Evolutionary conservation across 2,329 filamentous ascomycete genomes (phyloP).

Genomic region (Aspergillus aculeatinus): DNA sequence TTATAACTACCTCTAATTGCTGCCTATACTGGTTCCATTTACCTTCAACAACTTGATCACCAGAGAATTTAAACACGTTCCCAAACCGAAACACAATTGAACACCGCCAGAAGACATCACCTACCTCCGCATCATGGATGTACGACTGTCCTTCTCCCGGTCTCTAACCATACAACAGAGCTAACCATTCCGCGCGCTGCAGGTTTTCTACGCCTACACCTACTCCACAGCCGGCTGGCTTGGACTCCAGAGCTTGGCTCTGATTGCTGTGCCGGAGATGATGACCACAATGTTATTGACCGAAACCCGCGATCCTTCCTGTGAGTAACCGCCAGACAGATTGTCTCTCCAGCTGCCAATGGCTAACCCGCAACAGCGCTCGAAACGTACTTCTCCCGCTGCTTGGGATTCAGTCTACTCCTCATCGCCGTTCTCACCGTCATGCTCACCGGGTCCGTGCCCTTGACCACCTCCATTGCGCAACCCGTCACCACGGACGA

Average conservation of each 20-base stretch:
- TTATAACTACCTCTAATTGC: background rate
- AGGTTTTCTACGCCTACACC: constrained; percentile 49
- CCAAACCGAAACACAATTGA: background rate
- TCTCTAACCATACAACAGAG: background rate
- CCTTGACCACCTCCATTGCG: constrained; percentile 55
- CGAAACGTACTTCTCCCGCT: constrained; percentile 72
- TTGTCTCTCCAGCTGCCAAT: background rate
- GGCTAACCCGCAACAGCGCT: constrained; percentile 47
- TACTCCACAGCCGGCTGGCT: constrained; percentile 48
- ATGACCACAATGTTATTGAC: constrained; percentile 60
- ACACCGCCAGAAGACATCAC: background rate
- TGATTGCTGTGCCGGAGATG: constrained; percentile 61
- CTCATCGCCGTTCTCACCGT: constrained; percentile 64
- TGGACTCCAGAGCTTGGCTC: constrained; percentile 48
- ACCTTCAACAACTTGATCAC: background rate
- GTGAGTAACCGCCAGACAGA: constrained; percentile 39
- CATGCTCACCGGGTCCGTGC: constrained; percentile 68
- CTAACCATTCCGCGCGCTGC: constrained; percentile 5
- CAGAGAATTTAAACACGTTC: background rate
- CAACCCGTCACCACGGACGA: constrained; percentile 45
- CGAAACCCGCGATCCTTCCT: constrained; percentile 55
- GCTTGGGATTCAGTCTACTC: constrained; percentile 66
- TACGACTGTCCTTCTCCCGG: constrained; percentile 7
- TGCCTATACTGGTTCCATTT: background rate
- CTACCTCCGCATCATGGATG: constrained; percentile 18